Evolutionary conservation across 2,329 filamentous ascomycete genomes (phyloP).

Genomic region (Pseudogymnoascus sp.): DNA sequence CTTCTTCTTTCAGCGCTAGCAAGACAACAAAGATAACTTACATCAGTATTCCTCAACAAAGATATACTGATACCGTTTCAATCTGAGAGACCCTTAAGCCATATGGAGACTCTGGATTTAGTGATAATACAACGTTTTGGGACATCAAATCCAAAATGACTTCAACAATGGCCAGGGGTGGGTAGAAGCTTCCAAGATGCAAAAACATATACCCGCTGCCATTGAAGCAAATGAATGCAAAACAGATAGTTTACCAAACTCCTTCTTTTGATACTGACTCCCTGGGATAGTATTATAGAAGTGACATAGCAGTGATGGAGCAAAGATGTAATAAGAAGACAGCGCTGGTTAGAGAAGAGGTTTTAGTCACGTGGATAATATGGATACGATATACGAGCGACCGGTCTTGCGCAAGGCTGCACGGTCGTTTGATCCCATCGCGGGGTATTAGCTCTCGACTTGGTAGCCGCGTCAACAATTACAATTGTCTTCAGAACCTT

Average conservation of each 20-base stretch:
- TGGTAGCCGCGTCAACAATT: conserved; percentile 3
- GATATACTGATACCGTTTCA: background rate
- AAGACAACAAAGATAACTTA: background rate
- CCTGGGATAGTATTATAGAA: background rate
- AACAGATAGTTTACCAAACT: background rate
- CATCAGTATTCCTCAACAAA: background rate
- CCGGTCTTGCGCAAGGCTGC: background rate
- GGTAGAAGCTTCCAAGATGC: background rate
- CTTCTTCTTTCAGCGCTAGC: background rate
- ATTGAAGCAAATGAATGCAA: background rate
- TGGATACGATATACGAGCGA: background rate
- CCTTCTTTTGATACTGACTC: background rate
- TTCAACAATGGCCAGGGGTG: background rate
- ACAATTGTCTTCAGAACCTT: background rate
- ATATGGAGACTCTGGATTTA: background rate
- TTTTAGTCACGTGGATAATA: background rate
- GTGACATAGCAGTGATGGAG: background rate
- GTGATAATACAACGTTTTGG: background rate
- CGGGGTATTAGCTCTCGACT: background rate
- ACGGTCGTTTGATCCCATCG: background rate
- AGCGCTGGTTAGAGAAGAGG: background rate
- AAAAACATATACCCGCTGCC: background rate
- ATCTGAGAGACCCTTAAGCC: background rate
- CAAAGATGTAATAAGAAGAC: background rate
- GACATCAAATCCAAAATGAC: background rate